Base-by-base conservation (phyloP, 208 protist genomes). In the Crithidia expoeki region DNA sequence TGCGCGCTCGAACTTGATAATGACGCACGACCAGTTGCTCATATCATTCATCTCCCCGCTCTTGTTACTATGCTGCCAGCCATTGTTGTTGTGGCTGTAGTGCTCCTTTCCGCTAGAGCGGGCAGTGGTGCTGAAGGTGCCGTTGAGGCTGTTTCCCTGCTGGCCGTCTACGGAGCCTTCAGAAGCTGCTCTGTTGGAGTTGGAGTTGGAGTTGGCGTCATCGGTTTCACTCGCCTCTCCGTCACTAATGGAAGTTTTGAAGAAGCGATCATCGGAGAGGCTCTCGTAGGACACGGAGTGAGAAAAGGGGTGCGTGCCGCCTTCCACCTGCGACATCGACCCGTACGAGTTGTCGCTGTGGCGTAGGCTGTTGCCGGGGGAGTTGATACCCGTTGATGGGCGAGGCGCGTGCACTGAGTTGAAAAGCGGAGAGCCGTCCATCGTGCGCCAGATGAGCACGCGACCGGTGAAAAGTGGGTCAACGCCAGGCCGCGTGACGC, bases 1-100 rank as follows among this genome's bases (percentile, higher is more conserved):
- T n/a, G 73, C 27, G 51, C 53, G 71, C 53, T 72, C 74, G 32
- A 96, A 96, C 42, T 86, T 83, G 32, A 96, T 67, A 27, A 88
- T 67, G 16, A 88, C 62, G 40, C 56, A 66, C 17, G 59, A 64
- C 80, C 85, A 90, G n/a, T 47, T 61, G 6, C 16, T 33, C 72
- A 85, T 84, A 47, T 74, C 62, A 30, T 19, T 27, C 60, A 61
- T 69, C 23, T 63, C 32, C 1, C 25, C 12, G 19, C 32, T 51
- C 34, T 34, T n/a, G 27, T 50, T 17, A 2, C 57, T 27, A 12
- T 42, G 60, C 16, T n/a, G 10, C 1, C 67, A 3, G 3, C 38
- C 16, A 33, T 19, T 27, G 55, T 40, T 50, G 11, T 14, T 16
- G 57, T 58, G 36, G 4, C 25, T 27, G 34, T 42, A 46, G 10